These are phyloP conservation scores for Geotrichum siamense DNA, from an alignment of 1,139 yeast genomes.

Conservation along the genomic window DNA sequence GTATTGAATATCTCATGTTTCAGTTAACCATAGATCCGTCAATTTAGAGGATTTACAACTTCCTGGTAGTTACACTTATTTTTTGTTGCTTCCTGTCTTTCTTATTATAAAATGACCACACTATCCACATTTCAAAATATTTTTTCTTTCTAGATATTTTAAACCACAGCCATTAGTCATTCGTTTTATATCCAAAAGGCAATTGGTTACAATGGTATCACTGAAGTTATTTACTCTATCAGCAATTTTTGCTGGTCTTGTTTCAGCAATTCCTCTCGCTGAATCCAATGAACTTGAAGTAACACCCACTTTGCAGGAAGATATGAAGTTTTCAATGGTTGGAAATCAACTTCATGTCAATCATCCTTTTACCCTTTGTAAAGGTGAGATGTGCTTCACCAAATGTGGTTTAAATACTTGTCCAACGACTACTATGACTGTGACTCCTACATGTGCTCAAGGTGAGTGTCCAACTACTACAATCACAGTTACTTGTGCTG, in stretches of 20 bases:
- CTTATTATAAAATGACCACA: not conserved
- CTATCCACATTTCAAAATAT: not conserved
- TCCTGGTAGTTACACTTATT: not conserved
- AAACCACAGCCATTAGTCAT: not conserved
- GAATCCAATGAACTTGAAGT: not conserved
- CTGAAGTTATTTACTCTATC: slow-evolving; percentile 2
- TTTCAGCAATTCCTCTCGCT: slow-evolving; percentile 1
- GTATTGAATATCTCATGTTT: not conserved
- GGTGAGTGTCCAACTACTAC: slow-evolving; percentile 2
- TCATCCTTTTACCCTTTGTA: slow-evolving; percentile 1
- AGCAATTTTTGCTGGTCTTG: slow-evolving; percentile 1
- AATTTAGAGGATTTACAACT: not conserved
- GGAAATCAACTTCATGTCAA: slow-evolving; percentile 4
- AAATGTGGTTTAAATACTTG: not conserved
- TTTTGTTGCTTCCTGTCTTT: no score
- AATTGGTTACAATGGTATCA: not conserved
- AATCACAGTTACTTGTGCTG: slow-evolving; percentile 5
- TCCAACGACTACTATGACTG: slow-evolving; percentile 6
- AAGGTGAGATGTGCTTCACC: slow-evolving; percentile 1
- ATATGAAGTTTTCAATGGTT: not conserved
- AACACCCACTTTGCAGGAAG: not conserved
- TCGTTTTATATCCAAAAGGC: not conserved
- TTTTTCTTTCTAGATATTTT: not conserved
- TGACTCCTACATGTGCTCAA: not conserved
- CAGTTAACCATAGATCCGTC: not conserved